Evolutionary conservation across 805 yeast genomes (phyloP), one percentile per base, ranked within the genome.

Genomic region (Yarrowia osloensis): DNA sequence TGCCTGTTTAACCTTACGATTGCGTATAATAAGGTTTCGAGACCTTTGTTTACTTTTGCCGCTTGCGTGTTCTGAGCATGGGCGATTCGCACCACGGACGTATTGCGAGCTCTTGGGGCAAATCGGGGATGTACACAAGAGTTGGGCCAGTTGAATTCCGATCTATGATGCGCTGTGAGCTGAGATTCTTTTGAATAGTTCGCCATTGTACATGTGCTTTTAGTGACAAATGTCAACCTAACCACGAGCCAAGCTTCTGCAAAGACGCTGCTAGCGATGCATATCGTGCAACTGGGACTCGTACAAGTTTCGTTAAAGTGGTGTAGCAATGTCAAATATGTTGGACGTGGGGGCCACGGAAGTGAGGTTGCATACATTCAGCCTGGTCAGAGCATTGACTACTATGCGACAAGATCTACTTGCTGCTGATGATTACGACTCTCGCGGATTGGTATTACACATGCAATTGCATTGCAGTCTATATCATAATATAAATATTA

Each of bases 391-490:
- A n/a, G n/a, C n/a, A n/a, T n/a, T n/a, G n/a, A n/a, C n/a, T n/a
- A n/a, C n/a, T n/a, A n/a, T n/a, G n/a, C n/a, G n/a, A n/a, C n/a
- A n/a, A n/a, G n/a, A n/a, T n/a, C n/a, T n/a, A n/a, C n/a, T 6
- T 28, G 31, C 31, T 28, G 31, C 31, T 28, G 31, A 4, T 28
- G n/a, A n/a, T n/a, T n/a, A n/a, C n/a, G n/a, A n/a, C 6, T 26
- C 33, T 46, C 52, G 8, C 4, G 28, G 17, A 3, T 12, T 47
- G 4, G 52, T 29, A 50, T 50, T 50, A 49, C 54, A 49, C 61
- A 11, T 54, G 61, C 61, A 55, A 57, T 39, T 13, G 35, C 8
- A 57, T 46, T 57, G 44, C 49, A n/a, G 47, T 55, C 67, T 52
- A 46, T 49, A 29, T 44, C 61, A 31, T 44, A 31, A 46, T 46